phyloP scores from a whole-genome alignment of 805 yeast species.

The Wickerhamiella galacta region DNA sequence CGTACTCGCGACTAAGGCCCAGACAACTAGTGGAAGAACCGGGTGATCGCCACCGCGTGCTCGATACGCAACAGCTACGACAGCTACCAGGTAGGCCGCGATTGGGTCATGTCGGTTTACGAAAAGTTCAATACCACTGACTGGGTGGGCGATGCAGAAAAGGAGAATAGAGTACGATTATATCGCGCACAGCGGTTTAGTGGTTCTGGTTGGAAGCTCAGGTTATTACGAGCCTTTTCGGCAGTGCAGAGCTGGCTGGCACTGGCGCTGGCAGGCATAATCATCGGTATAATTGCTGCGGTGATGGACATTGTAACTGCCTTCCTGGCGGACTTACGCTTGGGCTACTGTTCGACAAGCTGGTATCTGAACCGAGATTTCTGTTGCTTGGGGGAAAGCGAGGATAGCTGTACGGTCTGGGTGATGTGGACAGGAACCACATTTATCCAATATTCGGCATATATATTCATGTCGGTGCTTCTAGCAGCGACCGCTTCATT shows the following conservation, averaged over 20 bases:
- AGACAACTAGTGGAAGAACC: too few relatives aligned
- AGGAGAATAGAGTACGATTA: constrained; percentile 14
- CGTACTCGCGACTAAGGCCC: too few relatives aligned
- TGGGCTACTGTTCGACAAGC: constrained; percentile 59
- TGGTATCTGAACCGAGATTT: constrained; percentile 57
- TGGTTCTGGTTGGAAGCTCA: constrained; percentile 5
- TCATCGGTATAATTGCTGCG: constrained; percentile 75
- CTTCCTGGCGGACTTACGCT: constrained; percentile 62
- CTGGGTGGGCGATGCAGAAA: constrained; percentile 43
- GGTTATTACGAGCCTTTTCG: constrained; percentile 10
- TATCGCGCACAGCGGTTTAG: constrained; percentile 8
- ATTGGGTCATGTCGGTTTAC: too few relatives aligned
- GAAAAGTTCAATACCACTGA: constrained; percentile 29
- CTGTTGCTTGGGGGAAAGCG: constrained; percentile 59
- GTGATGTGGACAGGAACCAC: constrained; percentile 37
- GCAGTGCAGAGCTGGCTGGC: constrained; percentile 52
- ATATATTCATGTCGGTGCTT: constrained; percentile 38
- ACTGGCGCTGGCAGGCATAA: constrained; percentile 54
- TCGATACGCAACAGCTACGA: too few relatives aligned
- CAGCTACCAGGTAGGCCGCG: too few relatives aligned
- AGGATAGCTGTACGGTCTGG: constrained; percentile 47
- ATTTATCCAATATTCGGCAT: constrained; percentile 35
- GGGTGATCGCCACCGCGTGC: too few relatives aligned
- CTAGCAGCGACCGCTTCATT: constrained; percentile 53
- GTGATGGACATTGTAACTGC: constrained; percentile 66